A percentile compares a stretch with the other conserved stretches of the same genome.
phyloP scores from a whole-genome alignment of 2,329 filamentous ascomycete species.

The Claviceps sp. region DNA sequence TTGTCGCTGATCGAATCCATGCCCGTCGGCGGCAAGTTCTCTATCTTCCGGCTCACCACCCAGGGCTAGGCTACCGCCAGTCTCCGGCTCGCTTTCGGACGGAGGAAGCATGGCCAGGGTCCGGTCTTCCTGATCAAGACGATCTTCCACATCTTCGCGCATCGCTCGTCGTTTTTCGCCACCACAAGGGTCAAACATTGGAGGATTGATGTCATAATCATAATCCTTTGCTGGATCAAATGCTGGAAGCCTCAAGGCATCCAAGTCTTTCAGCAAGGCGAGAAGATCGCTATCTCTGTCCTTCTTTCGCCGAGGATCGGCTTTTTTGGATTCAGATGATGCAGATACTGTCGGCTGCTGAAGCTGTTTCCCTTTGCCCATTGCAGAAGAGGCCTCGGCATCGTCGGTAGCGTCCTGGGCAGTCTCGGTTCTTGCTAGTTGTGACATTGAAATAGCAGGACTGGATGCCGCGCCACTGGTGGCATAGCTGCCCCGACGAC shows the following conservation, averaged over 20 bases:
- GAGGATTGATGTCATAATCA: slow-evolving; percentile 34
- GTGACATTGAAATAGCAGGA: slow-evolving; percentile 53
- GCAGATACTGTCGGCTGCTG: slow-evolving; percentile 4
- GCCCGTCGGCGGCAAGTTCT: slow-evolving; percentile 38
- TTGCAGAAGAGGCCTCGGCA: slow-evolving; percentile 15
- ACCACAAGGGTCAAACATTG: slow-evolving; percentile 69
- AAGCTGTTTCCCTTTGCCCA: slow-evolving; percentile 8
- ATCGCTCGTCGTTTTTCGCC: slow-evolving; percentile 69
- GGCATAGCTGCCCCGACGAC: slow-evolving; percentile 62
- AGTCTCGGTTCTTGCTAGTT: slow-evolving; percentile 40
- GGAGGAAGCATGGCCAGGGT: slow-evolving; percentile 27
- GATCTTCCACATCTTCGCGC: slow-evolving; percentile 55
- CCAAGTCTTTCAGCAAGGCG: slow-evolving; percentile 24
- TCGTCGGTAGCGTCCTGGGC: slow-evolving; percentile 29
- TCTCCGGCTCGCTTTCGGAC: slow-evolving; percentile 65
- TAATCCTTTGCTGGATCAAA: slow-evolving; percentile 8
- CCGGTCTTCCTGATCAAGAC: slow-evolving; percentile 36
- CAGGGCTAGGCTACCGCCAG: slow-evolving; percentile 71
- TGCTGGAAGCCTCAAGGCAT: slow-evolving; percentile 21
- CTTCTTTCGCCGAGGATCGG: slow-evolving; percentile 1
- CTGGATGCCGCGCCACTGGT: slow-evolving; percentile 73
- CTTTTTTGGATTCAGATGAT: background rate
- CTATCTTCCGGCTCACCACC: slow-evolving; percentile 86
- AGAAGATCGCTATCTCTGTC: slow-evolving; percentile 15
- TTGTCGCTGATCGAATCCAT: slow-evolving; percentile 43